phyloP scores from a whole-genome alignment of 2,329 filamentous ascomycete species.

The Colletotrichum lentis region DNA sequence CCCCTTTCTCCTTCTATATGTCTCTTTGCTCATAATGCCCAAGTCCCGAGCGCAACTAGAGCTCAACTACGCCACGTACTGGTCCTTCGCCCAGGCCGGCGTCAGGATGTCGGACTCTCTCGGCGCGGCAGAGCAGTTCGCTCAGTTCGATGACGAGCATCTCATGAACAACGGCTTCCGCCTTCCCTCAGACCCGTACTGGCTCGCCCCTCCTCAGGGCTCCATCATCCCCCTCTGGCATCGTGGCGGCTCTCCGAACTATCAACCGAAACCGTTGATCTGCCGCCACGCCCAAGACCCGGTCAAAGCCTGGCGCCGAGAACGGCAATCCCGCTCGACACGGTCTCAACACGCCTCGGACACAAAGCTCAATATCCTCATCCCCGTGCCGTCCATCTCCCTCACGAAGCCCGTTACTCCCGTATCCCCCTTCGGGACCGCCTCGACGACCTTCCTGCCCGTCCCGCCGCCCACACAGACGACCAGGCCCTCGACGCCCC shows the following conservation, averaged over 20 bases:
- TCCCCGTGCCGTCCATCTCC: slow-evolving; percentile 32
- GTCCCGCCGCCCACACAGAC: slow-evolving; percentile 9
- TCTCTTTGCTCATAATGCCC: slow-evolving; percentile 6
- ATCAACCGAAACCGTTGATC: slow-evolving; percentile 35
- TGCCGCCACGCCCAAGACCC: slow-evolving; percentile 33
- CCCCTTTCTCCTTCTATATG: too few species aligned
- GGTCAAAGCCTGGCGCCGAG: slow-evolving; percentile 33
- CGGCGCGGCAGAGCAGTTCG: slow-evolving; percentile 33
- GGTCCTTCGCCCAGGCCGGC: slow-evolving; percentile 34
- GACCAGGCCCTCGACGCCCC: slow-evolving; percentile 29
- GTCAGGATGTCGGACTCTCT: slow-evolving; percentile 36
- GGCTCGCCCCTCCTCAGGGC: slow-evolving; percentile 32
- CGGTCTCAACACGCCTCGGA: neutral
- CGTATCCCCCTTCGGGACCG: slow-evolving; percentile 30
- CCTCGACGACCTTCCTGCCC: slow-evolving; percentile 19
- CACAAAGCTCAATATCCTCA: slow-evolving; percentile 30
- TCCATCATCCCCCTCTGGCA: slow-evolving; percentile 36
- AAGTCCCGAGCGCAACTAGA: slow-evolving; percentile 36
- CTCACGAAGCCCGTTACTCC: slow-evolving; percentile 31
- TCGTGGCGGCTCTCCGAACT: slow-evolving; percentile 33
- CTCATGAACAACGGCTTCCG: slow-evolving; percentile 37
- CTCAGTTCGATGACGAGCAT: slow-evolving; percentile 36
- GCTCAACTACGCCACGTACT: slow-evolving; percentile 36
- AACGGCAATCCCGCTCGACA: slow-evolving; percentile 1
- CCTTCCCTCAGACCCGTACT: slow-evolving; percentile 35